phyloP scores from a whole-genome alignment of 371 early-diverging fungal genomes.

The Nematocida displodere region DNA sequence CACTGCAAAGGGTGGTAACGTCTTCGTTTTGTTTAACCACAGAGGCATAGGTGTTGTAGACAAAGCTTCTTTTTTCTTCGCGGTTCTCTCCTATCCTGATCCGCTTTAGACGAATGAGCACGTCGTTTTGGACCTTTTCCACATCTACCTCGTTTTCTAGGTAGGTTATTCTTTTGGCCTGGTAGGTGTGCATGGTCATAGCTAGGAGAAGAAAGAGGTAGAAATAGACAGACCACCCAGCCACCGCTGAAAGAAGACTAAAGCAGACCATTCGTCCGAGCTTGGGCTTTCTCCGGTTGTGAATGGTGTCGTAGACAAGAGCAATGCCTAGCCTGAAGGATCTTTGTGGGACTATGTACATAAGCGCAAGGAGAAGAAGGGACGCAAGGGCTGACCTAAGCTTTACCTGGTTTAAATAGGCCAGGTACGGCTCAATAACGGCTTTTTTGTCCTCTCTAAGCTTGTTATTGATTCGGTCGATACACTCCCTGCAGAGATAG shows the following conservation, averaged over 20 bases:
- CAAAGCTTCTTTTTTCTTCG: constrained; percentile 28
- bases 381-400: not conserved
- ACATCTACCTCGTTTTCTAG: constrained; percentile 1
- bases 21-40: constrained; percentile 1
- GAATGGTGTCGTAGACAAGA: no score
- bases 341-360: no score
- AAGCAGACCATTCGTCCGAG: no score
- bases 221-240: not conserved
- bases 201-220: not conserved
- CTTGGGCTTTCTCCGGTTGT: no score
- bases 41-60: not conserved
- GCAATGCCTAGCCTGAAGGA: no score
- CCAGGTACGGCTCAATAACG: not conserved
- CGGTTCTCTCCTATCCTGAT: not conserved
- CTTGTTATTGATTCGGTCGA: constrained; percentile 20
- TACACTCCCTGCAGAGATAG: not conserved
- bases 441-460: constrained; percentile 16
- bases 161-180: not conserved
- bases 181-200: not conserved
- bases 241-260: not conserved
- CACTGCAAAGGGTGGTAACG: not conserved
- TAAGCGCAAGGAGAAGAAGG: not conserved
- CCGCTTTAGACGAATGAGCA: not conserved
- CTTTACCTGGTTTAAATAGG: not conserved
- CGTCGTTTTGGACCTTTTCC: constrained; percentile 1